Evolutionary conservation across 179 eudicot species (phyloP).

Genomic region (Pouteria campechiana): DNA sequence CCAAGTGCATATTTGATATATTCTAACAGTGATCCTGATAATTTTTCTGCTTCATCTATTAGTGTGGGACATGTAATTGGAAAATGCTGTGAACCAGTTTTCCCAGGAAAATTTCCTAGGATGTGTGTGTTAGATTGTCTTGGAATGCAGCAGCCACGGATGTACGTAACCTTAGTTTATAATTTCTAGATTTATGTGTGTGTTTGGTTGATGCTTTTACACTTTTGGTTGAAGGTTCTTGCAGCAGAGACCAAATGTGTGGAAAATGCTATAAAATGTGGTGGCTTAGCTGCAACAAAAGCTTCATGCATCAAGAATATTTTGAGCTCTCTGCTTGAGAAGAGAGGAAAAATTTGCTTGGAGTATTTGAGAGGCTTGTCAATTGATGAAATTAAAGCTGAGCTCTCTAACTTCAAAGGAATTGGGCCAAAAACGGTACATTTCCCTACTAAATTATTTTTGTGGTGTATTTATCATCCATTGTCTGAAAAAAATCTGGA

Average conservation of each 20-base stretch:
- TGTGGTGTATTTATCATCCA: too few relatives aligned
- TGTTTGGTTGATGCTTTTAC: not conserved
- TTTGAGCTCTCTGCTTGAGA: conserved; percentile 46
- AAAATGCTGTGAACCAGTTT: too few relatives aligned
- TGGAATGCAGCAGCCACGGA: too few relatives aligned
- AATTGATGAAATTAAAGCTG: conserved; percentile 55
- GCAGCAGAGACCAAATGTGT: conserved; percentile 54
- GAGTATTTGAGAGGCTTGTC: conserved; percentile 68
- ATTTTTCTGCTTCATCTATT: too few relatives aligned
- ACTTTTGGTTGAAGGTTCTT: conserved; percentile 41
- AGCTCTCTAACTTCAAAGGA: conserved; percentile 78
- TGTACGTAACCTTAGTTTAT: not conserved
- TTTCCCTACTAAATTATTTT: too few relatives aligned
- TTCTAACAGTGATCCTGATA: too few relatives aligned
- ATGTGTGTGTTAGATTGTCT: too few relatives aligned
- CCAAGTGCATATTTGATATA: too few relatives aligned
- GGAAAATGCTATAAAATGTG: conserved; percentile 83
- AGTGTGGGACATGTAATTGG: too few relatives aligned
- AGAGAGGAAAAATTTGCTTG: conserved; percentile 60
- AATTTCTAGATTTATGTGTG: not conserved
- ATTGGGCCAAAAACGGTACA: conserved; percentile 88
- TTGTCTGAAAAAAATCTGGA: too few relatives aligned
- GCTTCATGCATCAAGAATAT: conserved; percentile 65
- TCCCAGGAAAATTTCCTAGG: too few relatives aligned
- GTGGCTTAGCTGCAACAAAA: conserved; percentile 84